phyloP scores from a whole-genome alignment of 176 grass and related monocot genomes.

The Dactylis glomerata region DNA sequence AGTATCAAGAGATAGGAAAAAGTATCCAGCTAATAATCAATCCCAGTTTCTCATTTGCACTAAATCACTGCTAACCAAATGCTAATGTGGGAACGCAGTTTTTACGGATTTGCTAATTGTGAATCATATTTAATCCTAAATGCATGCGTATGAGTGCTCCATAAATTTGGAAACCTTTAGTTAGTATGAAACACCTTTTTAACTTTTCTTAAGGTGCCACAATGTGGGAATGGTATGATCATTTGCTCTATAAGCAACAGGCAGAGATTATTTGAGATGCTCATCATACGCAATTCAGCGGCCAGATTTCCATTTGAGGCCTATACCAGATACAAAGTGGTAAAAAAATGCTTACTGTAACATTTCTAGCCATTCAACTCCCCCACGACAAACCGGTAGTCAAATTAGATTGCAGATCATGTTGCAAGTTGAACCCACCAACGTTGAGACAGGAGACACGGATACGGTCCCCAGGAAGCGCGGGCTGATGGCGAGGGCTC shows the following conservation, averaged over 20 bases:
- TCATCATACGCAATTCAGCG: conserved; percentile 5
- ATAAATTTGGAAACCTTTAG: not conserved
- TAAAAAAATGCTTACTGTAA: conserved; percentile 28
- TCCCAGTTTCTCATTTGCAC: conserved; percentile 20
- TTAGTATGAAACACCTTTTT: not conserved
- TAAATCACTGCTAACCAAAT: conserved; percentile 1
- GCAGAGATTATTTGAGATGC: not conserved
- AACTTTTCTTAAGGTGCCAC: not conserved
- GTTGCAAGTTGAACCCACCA: conserved; percentile 55
- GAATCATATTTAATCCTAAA: not conserved
- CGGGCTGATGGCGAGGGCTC: conserved; percentile 15
- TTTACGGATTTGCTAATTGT: not conserved
- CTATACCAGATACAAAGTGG: not conserved
- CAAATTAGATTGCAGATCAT: conserved; percentile 26
- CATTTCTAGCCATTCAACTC: conserved; percentile 21
- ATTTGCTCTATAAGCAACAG: not conserved
- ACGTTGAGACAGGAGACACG: conserved; percentile 55
- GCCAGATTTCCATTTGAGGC: not conserved
- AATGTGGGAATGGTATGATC: not conserved
- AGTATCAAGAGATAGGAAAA: conserved; percentile 4
- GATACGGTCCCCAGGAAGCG: conserved; percentile 33
- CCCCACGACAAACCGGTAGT: conserved; percentile 8
- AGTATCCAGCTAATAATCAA: not conserved
- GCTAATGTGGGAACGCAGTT: not conserved
- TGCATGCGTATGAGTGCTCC: not conserved